Evolutionary conservation across 192 early-diverging fungal genomes (phyloP).

Genomic region (Funneliformis geosporum): DNA sequence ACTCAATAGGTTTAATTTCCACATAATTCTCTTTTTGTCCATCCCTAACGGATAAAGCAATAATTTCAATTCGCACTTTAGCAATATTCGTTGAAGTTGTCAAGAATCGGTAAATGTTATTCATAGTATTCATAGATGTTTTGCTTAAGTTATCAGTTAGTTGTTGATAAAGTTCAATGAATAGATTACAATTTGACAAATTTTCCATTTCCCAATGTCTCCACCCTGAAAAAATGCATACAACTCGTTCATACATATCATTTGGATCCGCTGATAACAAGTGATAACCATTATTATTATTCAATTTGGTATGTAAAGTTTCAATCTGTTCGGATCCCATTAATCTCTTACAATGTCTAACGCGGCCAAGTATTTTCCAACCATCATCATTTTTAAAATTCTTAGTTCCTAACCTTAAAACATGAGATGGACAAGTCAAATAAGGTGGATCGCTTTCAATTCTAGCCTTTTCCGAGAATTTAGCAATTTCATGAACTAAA

Average conservation of each 20-base stretch:
- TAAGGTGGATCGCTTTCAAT: constrained; percentile 65
- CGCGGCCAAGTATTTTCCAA: constrained; percentile 73
- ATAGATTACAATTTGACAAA: constrained; percentile 46
- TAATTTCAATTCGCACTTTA: constrained; percentile 43
- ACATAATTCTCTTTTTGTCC: constrained; percentile 54
- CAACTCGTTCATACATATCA: constrained; percentile 50
- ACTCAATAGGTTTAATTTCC: constrained; percentile 36
- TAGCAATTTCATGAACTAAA: constrained; percentile 56
- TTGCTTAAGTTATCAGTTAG: background rate
- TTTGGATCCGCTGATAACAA: constrained; percentile 42
- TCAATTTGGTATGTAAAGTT: constrained; percentile 46
- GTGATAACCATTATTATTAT: constrained; percentile 39
- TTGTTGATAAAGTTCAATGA: constrained; percentile 51
- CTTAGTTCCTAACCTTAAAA: constrained; percentile 62
- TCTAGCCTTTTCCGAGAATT: constrained; percentile 42
- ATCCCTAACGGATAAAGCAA: constrained; percentile 53
- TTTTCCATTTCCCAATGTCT: constrained; percentile 66
- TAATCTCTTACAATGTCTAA: constrained; percentile 58
- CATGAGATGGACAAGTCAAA: constrained; percentile 61
- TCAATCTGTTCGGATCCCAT: constrained; percentile 43
- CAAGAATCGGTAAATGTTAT: constrained; percentile 40
- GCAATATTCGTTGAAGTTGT: constrained; percentile 39
- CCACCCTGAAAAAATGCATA: constrained; percentile 55
- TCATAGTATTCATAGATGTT: constrained; percentile 12
- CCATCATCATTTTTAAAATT: constrained; percentile 68